Base-by-base conservation (phyloP, 176 grass and related monocot species). In the Puccinellia tenuiflora region DNA sequence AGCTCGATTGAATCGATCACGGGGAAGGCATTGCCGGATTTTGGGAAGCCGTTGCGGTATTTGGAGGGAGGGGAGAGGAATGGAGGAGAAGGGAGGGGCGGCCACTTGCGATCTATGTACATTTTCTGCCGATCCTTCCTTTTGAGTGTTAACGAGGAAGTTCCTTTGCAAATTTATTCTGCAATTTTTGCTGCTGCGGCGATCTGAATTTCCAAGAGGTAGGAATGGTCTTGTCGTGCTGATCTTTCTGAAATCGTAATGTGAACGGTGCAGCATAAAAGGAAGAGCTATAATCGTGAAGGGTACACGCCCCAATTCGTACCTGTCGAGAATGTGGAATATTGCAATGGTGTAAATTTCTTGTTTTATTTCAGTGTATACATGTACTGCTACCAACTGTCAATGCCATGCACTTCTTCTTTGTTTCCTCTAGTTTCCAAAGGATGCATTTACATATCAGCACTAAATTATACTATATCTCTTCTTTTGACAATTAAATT, bases 401-500 rank as follows among this genome's bases (percentile, higher is more conserved):
- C 33, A 26, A 57, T 46, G 20, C 37, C 16, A 76, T 45, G 37
- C 21, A 75, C 28, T 52, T 54, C 9, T 87, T 69, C 28, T 38
- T 76, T 2, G 13, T 40, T 18, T 4, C 54, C 3, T 7, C 38
- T 51, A 45, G 1, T 59, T 29, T 60, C 54, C 37, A 79, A 45
- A 15, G 25, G 34, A 60, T 62, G 25, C 16, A 20, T 79, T 77
- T 25, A 22, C 30, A 29, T 17, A 17, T 66, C 46, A 21, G 2
- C 6, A 73, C 57, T 56, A 35, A 74, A 9, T 28, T 30, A 18
- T 42, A n/a, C n/a, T n/a, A 51, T 6, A 54, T 4, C 10, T 60
- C 4, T 25, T 63, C 7, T 4, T 77, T 37, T 73, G 65, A 45
- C 79, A 90, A 84, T 47, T 85, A 92, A 88, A 30, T 30, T 62